Evolutionary conservation across 2,329 filamentous ascomycete genomes (phyloP).

Genomic region (Shiraia bambusicola): DNA sequence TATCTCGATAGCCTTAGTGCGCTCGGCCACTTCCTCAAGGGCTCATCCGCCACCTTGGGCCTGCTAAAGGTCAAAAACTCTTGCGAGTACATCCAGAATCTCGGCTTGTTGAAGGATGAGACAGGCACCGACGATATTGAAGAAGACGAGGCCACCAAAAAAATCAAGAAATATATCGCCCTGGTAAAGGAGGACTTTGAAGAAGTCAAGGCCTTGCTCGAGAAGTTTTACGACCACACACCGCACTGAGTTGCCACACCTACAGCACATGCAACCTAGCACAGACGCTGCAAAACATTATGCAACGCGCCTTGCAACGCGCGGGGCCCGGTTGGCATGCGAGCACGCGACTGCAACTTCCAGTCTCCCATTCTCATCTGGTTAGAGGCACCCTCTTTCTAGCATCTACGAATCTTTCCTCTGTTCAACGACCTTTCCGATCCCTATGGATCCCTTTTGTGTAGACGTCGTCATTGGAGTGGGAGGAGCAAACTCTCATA

Average conservation of each 20-base stretch:
- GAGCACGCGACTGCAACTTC: slow-evolving; percentile 4
- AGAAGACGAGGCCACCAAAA: slow-evolving; percentile 66
- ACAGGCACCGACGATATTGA: slow-evolving; percentile 67
- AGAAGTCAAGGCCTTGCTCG: slow-evolving; percentile 70
- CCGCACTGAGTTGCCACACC: slow-evolving; percentile 4
- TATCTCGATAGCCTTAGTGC: slow-evolving; percentile 70
- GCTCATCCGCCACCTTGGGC: slow-evolving; percentile 91
- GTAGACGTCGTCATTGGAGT: slow-evolving; percentile 13
- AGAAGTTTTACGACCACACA: slow-evolving; percentile 65
- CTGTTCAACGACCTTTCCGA: slow-evolving; percentile 1
- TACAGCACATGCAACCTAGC: slow-evolving; percentile 5
- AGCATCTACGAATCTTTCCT: slow-evolving; percentile 8
- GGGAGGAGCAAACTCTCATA: slow-evolving; percentile 7
- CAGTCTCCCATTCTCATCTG: not conserved
- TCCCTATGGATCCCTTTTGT: slow-evolving; percentile 6
- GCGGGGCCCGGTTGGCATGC: slow-evolving; percentile 2
- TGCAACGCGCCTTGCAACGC: not conserved
- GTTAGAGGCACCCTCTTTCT: slow-evolving; percentile 1
- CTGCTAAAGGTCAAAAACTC: slow-evolving; percentile 86
- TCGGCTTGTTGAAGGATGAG: slow-evolving; percentile 78
- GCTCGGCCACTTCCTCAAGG: slow-evolving; percentile 95
- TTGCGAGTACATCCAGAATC: slow-evolving; percentile 96
- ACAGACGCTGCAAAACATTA: not conserved
- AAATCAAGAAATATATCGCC: slow-evolving; percentile 69
- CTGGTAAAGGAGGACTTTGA: slow-evolving; percentile 75